Conservation (phyloP, 345 rosid species). For the Geranium brycei region DNA sequence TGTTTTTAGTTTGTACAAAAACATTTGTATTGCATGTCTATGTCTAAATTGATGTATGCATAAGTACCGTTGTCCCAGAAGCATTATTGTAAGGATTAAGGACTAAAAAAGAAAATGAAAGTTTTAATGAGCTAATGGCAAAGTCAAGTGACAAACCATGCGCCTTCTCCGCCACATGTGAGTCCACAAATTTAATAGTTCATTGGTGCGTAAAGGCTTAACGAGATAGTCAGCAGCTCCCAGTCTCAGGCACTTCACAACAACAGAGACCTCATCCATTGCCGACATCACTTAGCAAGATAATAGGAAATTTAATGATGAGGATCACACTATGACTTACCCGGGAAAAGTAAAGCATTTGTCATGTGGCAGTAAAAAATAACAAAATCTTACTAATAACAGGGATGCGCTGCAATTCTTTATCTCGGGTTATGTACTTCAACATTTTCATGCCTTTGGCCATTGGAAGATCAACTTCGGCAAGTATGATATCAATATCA, state of each 20-base stretch:
- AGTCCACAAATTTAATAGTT: conserved; percentile 36
- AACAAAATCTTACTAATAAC: conserved; percentile 67
- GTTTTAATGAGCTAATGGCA: background rate
- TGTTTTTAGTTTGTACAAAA: too few relatives aligned
- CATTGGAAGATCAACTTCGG: conserved; percentile 98
- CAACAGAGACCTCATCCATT: conserved; percentile 36
- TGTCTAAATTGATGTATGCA: too few relatives aligned
- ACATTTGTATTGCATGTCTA: too few relatives aligned
- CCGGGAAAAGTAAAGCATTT: background rate
- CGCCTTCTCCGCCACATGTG: conserved; percentile 44
- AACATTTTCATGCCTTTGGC: conserved; percentile 90
- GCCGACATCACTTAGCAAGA: conserved; percentile 39
- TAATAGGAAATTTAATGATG: conserved; percentile 7
- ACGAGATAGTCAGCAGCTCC: conserved; percentile 51
- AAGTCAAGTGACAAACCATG: conserved; percentile 24
- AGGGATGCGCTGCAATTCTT: conserved; percentile 76
- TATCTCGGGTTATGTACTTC: conserved; percentile 76
- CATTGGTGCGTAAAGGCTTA: conserved; percentile 39
- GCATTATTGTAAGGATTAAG: background rate
- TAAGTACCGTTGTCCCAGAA: background rate
- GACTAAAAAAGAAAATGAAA: background rate
- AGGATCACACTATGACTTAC: background rate
- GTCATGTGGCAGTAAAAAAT: background rate
- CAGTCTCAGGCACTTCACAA: conserved; percentile 39
- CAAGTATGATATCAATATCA: conserved; percentile 83